These are phyloP conservation scores for Arabidopsis arenosa DNA, from an alignment of 345 rosid genomes.

Conservation along the genomic window DNA sequence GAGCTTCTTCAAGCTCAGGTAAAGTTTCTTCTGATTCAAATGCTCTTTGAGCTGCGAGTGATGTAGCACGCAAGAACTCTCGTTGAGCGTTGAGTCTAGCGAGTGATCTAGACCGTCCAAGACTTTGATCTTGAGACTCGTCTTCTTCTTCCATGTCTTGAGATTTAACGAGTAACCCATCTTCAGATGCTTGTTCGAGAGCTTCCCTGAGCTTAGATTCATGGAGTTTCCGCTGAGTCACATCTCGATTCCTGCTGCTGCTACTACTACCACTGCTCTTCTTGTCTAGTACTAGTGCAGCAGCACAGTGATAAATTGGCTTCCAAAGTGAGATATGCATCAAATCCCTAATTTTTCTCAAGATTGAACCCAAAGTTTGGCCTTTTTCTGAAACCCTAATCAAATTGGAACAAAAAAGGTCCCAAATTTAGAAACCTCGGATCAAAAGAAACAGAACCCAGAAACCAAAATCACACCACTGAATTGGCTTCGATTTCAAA, in stretches of 20 bases:
- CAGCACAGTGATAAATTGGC: conserved; percentile 96
- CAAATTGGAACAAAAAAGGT: conserved; percentile 17
- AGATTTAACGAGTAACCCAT: conserved; percentile 85
- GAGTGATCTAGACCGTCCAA: conserved; percentile 92
- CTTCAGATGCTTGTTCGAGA: conserved; percentile 93
- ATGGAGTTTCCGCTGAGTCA: conserved; percentile 71
- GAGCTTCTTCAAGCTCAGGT: conserved; percentile 67
- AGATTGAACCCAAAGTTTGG: background rate
- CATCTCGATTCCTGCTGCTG: conserved; percentile 63
- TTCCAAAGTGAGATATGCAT: conserved; percentile 99
- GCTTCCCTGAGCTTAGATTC: conserved; percentile 93
- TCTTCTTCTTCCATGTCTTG: conserved; percentile 73
- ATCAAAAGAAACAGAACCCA: conserved; percentile 30
- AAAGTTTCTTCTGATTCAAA: conserved; percentile 77
- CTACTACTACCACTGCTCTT: conserved; percentile 49
- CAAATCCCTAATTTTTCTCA: conserved; percentile 20
- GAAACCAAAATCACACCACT: conserved; percentile 6
- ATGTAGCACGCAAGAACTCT: conserved; percentile 88
- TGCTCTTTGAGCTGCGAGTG: conserved; percentile 78
- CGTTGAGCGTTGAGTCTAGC: conserved; percentile 96
- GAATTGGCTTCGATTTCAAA: conserved; percentile 9
- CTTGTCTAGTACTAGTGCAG: conserved; percentile 89
- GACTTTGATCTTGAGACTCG: conserved; percentile 63
- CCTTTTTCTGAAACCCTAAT: conserved; percentile 9
- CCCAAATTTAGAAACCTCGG: conserved; percentile 33